Evolutionary conservation across 2,329 filamentous ascomycete genomes (phyloP).

Genomic region (Sclerotinia spermophila): DNA sequence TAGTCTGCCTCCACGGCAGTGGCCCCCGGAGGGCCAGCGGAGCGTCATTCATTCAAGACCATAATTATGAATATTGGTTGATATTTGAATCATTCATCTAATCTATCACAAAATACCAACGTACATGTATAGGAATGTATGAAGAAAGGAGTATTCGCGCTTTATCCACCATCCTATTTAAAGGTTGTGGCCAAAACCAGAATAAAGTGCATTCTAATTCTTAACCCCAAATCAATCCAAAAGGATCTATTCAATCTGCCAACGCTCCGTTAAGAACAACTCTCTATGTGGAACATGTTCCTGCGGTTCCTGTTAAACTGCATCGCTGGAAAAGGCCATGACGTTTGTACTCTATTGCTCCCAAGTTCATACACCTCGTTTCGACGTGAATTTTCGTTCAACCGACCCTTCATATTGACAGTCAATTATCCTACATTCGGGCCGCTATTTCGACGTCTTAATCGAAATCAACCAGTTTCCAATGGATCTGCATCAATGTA

Average conservation of each 20-base stretch:
- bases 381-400: not conserved
- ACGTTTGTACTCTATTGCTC: not conserved
- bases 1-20: not conserved
- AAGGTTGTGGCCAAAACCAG: conserved; percentile 33
- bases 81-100: not conserved
- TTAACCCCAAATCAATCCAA: conserved; percentile 32
- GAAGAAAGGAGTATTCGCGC: conserved; percentile 36
- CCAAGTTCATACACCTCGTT: not conserved
- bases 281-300: conserved; percentile 63
- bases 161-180: conserved; percentile 35
- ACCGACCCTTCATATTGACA: no score
- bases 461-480: no score
- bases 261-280: conserved; percentile 79
- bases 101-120: not conserved
- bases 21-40: not conserved
- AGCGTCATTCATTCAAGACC: not conserved
- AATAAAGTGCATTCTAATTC: conserved; percentile 37
- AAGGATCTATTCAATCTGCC: conserved; percentile 46
- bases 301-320: conserved; percentile 68
- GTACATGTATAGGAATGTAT: conserved; percentile 26
- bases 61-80: not conserved
- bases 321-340: conserved; percentile 55
- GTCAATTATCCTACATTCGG: not conserved
- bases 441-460: no score
- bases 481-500: not conserved